These are phyloP conservation scores for Staphylotrichum tortipilum DNA, from an alignment of 495 filamentous ascomycete species.

Conservation along the genomic window DNA sequence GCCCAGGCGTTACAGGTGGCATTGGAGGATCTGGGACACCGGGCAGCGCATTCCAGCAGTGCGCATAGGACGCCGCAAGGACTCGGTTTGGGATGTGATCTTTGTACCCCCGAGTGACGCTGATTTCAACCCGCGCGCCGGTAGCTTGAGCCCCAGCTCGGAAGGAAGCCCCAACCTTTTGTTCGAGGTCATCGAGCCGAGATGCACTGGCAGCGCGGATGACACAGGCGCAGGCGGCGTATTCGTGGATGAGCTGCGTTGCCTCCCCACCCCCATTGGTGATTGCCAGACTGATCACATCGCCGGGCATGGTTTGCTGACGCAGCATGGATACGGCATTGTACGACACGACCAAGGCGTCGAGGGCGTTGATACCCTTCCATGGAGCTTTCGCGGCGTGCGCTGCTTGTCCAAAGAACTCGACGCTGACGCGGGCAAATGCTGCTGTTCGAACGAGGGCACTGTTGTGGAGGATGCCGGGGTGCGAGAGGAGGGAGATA, in stretches of 20 bases:
- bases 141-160: slow-evolving; percentile 53
- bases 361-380: slow-evolving; percentile 56
- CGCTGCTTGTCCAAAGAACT: slow-evolving; percentile 43
- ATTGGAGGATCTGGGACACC: slow-evolving; percentile 22
- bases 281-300: slow-evolving; percentile 53
- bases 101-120: slow-evolving; percentile 40
- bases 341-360: slow-evolving; percentile 53
- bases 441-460: slow-evolving; percentile 43
- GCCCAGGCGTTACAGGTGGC: background rate
- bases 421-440: slow-evolving; percentile 39
- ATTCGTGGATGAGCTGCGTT: slow-evolving; percentile 54
- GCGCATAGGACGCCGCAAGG: slow-evolving; percentile 44
- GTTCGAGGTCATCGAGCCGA: slow-evolving; percentile 39
- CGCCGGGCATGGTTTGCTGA: slow-evolving; percentile 54
- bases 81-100: slow-evolving; percentile 54
- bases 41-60: slow-evolving; percentile 42
- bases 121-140: slow-evolving; percentile 45
- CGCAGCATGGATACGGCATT: slow-evolving; percentile 53
- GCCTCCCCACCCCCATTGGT: slow-evolving; percentile 51
- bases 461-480: slow-evolving; percentile 35
- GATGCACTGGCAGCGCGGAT: slow-evolving; percentile 41
- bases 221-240: slow-evolving; percentile 46
- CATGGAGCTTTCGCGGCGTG: slow-evolving; percentile 57
- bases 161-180: slow-evolving; percentile 49
- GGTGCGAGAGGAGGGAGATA: slow-evolving; percentile 56